phyloP scores from a whole-genome alignment of 2,329 filamentous ascomycete genomes.

The Ceratocystis albifundus region DNA sequence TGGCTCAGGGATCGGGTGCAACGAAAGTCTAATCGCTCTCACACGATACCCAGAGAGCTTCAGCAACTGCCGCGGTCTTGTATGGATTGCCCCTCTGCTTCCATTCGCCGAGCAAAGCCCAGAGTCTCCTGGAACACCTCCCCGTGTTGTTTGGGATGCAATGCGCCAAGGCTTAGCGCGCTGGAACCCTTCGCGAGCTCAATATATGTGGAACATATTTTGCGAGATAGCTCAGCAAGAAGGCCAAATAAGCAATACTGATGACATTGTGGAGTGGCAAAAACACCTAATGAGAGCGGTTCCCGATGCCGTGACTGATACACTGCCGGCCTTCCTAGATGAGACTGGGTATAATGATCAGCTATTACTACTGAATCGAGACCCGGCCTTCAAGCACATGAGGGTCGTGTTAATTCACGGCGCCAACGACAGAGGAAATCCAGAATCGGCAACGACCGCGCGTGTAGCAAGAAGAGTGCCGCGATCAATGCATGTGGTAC shows the following conservation, averaged over 20 bases:
- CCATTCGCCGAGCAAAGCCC: slow-evolving; percentile 4
- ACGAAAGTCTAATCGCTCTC: slow-evolving; percentile 7
- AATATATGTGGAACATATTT: slow-evolving; percentile 17
- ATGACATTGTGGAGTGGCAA: not conserved
- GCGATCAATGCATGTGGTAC: not conserved
- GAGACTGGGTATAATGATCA: slow-evolving; percentile 4
- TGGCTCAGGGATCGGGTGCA: slow-evolving; percentile 19
- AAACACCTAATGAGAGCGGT: not conserved
- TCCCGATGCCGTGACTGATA: slow-evolving; percentile 7
- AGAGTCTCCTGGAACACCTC: not conserved
- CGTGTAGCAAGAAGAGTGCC: not conserved
- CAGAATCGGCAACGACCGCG: not conserved
- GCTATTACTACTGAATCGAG: not conserved
- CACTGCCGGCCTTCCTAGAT: slow-evolving; percentile 4
- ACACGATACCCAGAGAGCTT: slow-evolving; percentile 9
- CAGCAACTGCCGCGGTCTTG: slow-evolving; percentile 7
- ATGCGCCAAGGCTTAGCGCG: not conserved
- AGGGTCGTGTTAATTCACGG: slow-evolving; percentile 4
- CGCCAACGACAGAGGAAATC: not conserved
- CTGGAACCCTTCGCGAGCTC: not conserved
- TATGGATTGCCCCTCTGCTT: slow-evolving; percentile 14
- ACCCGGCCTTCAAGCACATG: not conserved
- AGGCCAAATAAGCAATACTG: not conserved
- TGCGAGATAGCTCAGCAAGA: slow-evolving; percentile 17
- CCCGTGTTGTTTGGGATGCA: slow-evolving; percentile 5